Evolutionary conservation across 2,329 filamentous ascomycete genomes (phyloP), one percentile per base, ranked within the genome.

Genomic region (Monilinia aucupariae): DNA sequence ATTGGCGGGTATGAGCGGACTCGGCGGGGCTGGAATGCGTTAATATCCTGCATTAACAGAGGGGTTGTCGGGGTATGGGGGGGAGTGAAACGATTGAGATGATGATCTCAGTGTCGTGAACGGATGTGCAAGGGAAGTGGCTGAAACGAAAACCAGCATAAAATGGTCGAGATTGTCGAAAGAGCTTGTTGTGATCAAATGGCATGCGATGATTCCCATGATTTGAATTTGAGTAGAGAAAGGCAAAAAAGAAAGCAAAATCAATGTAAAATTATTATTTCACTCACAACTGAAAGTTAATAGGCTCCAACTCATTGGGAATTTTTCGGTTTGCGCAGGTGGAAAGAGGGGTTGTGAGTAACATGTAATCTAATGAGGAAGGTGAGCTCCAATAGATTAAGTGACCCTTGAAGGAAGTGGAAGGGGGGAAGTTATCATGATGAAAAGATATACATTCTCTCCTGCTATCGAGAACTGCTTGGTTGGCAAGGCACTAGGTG

Each of bases 1-100:
- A 75, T 81, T 93, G 68, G 82, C 86, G 68, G 81, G 81, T 61
- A 86, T 87, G 79, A 76, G 78, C n/a, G 71, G 71, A 34, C 68
- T 73, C 34, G 68, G 65, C n/a, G 66, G 62, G 51, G 53, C 65
- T 22, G 60, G 60, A n/a, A 68, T 70, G 67, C 69, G 69, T 61
- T 74, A 69, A 71, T 41, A 39, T 48, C n/a, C 22, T 43, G 37
- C 27, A 47, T 47, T 47, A 34, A 50, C 13, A 47, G 43, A 30
- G 25, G 32, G 59, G 17, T 22, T 6, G 4, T 9, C 13, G 9
- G 15, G 17, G 20, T 25, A 15, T 39, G 25, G 13, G 32, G n/a
- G 45, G 50, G 22, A 27, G 30, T 13, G n/a, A 17, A 22, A 12
- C 22, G 51, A n/a, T 17, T 17, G 30, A 45, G 9, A 17, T 22